Percentiles rank a stretch among this genome's conserved stretches.
Conservation (phyloP, 257 asterid species). For the Thymus mandschuricus region DNA sequence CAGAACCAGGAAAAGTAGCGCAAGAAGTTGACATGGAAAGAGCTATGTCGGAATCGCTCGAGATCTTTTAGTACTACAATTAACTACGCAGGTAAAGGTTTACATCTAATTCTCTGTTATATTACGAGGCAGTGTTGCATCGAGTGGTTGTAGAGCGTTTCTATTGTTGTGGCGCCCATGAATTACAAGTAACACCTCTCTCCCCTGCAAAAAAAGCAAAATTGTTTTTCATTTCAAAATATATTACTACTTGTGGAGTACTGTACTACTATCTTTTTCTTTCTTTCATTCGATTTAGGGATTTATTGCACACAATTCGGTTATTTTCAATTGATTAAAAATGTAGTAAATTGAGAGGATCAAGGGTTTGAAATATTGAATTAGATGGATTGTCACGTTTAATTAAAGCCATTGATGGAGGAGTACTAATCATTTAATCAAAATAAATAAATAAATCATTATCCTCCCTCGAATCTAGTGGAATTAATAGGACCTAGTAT, state of each 20-base stretch:
- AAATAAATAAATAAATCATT: not conserved
- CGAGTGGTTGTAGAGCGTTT: constrained; percentile 43
- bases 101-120: too few species aligned
- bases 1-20: constrained; percentile 43
- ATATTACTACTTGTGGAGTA: too few species aligned
- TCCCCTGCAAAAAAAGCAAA: constrained; percentile 17
- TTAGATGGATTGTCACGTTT: not conserved
- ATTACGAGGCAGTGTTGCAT: not conserved
- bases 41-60: not conserved
- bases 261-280: too few species aligned
- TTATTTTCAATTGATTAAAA: too few species aligned
- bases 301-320: too few species aligned
- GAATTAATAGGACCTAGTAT: not conserved
- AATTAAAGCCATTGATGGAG: not conserved
- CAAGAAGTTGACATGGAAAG: constrained; percentile 62
- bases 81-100: too few species aligned
- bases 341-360: not conserved
- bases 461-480: not conserved
- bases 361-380: not conserved
- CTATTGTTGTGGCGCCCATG: constrained; percentile 46
- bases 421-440: not conserved
- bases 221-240: too few species aligned
- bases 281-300: too few species aligned
- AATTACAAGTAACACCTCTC: constrained; percentile 38
- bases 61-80: constrained; percentile 6